Conservation (phyloP, 2,329 filamentous ascomycete species). For the Cladophialophora bantiana region DNA sequence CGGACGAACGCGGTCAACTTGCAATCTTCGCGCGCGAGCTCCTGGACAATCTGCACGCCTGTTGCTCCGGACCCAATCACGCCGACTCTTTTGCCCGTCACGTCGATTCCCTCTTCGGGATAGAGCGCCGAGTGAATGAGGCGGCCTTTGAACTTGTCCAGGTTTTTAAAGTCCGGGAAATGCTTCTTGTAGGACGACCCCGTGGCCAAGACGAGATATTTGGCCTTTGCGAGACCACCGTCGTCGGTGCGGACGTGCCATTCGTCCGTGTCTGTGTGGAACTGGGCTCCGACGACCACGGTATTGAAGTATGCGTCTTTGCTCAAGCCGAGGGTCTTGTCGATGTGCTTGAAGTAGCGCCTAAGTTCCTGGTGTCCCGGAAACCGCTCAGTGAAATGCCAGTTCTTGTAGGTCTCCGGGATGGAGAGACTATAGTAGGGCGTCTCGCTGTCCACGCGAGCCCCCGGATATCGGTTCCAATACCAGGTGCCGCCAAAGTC, state of each 20-base stretch:
- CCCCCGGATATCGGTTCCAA: slow-evolving; percentile 50
- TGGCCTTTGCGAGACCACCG: slow-evolving; percentile 41
- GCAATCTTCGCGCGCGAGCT: slow-evolving; percentile 61
- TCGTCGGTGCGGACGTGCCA: slow-evolving; percentile 53
- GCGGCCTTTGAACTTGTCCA: slow-evolving; percentile 64
- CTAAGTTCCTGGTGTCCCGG: slow-evolving; percentile 50
- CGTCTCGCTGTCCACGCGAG: slow-evolving; percentile 57
- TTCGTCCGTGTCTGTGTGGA: slow-evolving; percentile 41
- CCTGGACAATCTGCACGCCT: slow-evolving; percentile 69
- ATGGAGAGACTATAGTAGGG: slow-evolving; percentile 63
- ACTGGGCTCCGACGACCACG: slow-evolving; percentile 47
- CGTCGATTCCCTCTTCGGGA: slow-evolving; percentile 61
- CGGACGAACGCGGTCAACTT: slow-evolving; percentile 64
- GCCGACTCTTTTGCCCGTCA: slow-evolving; percentile 66
- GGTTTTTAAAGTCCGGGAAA: slow-evolving; percentile 66
- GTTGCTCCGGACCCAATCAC: slow-evolving; percentile 71
- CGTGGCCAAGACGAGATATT: slow-evolving; percentile 33
- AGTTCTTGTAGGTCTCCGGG: slow-evolving; percentile 56
- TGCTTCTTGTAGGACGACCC: slow-evolving; percentile 57
- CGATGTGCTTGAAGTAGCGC: slow-evolving; percentile 52
- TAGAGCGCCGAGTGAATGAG: slow-evolving; percentile 68
- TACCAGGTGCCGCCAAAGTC: slow-evolving; percentile 50
- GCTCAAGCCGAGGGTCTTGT: slow-evolving; percentile 48
- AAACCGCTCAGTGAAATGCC: slow-evolving; percentile 55
- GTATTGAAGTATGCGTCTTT: slow-evolving; percentile 48